Evolutionary conservation across 176 grass and related monocot genomes (phyloP).

Genomic region (Tillandsia leiboldiana): DNA sequence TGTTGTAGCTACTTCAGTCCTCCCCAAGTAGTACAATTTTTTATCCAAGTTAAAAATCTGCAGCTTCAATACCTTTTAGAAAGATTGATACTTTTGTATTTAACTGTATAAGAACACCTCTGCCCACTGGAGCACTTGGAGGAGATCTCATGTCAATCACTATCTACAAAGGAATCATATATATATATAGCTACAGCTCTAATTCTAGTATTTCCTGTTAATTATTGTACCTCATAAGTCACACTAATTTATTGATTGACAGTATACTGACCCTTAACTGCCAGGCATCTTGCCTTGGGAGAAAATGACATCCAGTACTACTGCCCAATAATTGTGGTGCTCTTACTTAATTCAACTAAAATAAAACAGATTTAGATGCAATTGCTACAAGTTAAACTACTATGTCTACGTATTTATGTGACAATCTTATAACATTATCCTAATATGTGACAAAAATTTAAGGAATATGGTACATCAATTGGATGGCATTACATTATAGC

Average conservation of each 20-base stretch:
- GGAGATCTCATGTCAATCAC: background rate
- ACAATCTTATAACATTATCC: too few species aligned
- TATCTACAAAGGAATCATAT: background rate
- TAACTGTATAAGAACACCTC: background rate
- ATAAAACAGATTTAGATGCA: too few species aligned
- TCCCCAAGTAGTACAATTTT: background rate
- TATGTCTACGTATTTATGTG: too few species aligned
- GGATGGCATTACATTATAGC: too few species aligned
- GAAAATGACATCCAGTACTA: too few species aligned
- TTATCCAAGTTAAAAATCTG: background rate
- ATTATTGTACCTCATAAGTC: constrained; percentile 3
- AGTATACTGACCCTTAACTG: too few species aligned
- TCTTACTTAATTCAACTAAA: too few species aligned
- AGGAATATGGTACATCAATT: too few species aligned
- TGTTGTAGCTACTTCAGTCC: background rate
- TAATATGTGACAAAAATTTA: too few species aligned
- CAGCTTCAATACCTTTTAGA: background rate
- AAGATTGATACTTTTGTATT: background rate
- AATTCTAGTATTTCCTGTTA: background rate
- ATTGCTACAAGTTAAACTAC: too few species aligned
- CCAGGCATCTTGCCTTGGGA: too few species aligned
- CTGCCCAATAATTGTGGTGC: too few species aligned
- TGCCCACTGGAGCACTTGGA: background rate
- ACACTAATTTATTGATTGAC: background rate
- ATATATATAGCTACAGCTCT: background rate